These are phyloP conservation scores for Rhododendron simsii DNA, from an alignment of 148 eudicot genomes.

Conservation along the genomic window DNA sequence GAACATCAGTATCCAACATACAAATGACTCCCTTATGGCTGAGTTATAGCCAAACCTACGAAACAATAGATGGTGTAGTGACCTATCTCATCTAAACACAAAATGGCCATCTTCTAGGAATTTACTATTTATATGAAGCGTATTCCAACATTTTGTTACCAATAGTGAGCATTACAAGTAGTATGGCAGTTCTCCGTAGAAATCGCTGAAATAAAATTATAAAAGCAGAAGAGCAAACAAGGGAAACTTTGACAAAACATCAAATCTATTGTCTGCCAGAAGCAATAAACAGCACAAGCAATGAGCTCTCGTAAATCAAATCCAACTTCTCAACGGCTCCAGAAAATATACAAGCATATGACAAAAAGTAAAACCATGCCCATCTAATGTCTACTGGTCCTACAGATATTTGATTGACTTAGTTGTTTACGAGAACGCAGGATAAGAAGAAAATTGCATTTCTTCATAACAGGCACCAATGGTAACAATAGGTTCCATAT, in stretches of 20 bases:
- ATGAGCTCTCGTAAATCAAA: not conserved
- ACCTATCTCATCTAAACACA: not conserved
- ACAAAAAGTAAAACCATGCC: not conserved
- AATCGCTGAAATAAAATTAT: not conserved
- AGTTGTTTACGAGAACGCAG: not conserved
- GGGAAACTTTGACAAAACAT: not conserved
- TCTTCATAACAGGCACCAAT: not conserved
- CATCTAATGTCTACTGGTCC: not conserved
- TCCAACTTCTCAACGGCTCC: not conserved
- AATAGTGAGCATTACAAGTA: not conserved
- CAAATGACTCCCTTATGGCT: not conserved
- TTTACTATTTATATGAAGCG: not conserved
- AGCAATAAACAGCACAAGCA: not conserved
- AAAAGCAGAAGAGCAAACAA: not conserved
- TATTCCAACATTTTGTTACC: not conserved
- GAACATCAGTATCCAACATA: not conserved
- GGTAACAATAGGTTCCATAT: not conserved
- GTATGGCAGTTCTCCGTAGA: not conserved
- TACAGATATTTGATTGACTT: not conserved
- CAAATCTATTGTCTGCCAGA: not conserved
- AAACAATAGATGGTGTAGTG: not conserved
- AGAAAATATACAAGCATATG: not conserved
- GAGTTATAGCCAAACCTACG: not conserved
- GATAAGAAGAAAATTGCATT: not conserved
- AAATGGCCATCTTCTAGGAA: not conserved